phyloP scores from a whole-genome alignment of 768 basidiomycete genomes.

The Sistotremastrum niveocremeum region DNA sequence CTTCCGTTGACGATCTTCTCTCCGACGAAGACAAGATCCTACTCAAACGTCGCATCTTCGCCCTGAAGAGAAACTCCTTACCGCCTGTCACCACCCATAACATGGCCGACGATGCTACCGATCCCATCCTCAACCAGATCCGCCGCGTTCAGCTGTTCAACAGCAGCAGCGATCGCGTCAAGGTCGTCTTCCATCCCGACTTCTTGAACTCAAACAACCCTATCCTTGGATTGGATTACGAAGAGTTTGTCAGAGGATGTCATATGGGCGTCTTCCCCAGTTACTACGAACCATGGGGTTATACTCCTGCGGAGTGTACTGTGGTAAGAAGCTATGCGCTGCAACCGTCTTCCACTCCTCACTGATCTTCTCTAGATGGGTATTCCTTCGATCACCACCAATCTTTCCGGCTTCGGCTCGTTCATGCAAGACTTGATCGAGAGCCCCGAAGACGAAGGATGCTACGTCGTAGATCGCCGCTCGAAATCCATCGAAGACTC shows the following conservation, averaged over 20 bases:
- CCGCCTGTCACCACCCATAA: slow-evolving; percentile 98
- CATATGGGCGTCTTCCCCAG: slow-evolving; percentile 98
- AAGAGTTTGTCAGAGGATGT: slow-evolving; percentile 97
- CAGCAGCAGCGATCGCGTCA: slow-evolving; percentile 75
- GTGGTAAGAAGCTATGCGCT: slow-evolving; percentile 40
- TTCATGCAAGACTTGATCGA: slow-evolving; percentile 99
- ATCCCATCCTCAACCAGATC: slow-evolving; percentile 92
- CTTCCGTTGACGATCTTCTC: slow-evolving; percentile 63
- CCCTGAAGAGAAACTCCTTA: slow-evolving; percentile 86
- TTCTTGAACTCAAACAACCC: slow-evolving; percentile 98
- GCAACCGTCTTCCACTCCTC: slow-evolving; percentile 2
- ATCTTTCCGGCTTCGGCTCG: slow-evolving; percentile 94
- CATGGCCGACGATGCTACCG: slow-evolving; percentile 86
- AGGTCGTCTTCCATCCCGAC: slow-evolving; percentile 96
- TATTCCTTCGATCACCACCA: slow-evolving; percentile 93
- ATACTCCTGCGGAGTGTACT: slow-evolving; percentile 98
- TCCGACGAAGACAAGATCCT: slow-evolving; percentile 88
- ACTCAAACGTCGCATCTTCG: slow-evolving; percentile 92
- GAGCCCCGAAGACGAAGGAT: slow-evolving; percentile 84
- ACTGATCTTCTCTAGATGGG: slow-evolving; percentile 57
- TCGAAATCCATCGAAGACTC: slow-evolving; percentile 84
- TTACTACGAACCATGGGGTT: slow-evolving; percentile 95
- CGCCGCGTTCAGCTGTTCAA: slow-evolving; percentile 93
- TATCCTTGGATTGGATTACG: slow-evolving; percentile 92
- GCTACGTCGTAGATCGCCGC: slow-evolving; percentile 92